Evolutionary conservation across 768 basidiomycete species (phyloP), one percentile per base, ranked within the genome.

Genomic region (Phlegmacium glaucopus): DNA sequence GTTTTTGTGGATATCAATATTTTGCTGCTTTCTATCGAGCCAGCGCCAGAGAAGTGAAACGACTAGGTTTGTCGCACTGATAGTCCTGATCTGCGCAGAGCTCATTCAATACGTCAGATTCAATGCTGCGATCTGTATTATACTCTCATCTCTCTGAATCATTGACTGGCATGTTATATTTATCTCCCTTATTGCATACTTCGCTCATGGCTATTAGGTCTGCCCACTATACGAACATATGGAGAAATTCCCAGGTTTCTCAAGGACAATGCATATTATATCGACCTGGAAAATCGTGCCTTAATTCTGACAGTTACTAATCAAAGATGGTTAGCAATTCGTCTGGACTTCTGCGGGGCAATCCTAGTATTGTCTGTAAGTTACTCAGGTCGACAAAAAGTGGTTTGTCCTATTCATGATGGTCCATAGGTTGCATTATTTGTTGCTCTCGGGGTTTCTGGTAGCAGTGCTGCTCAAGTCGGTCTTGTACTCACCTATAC

Each of bases 111-210:
- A 10, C 7, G 35, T 27, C 43, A 80, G 87, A 89, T 61, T 74
- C 83, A 7, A 79, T 86, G 68, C 71, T 90, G 4, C 83, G 88
- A 30, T 87, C 85, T 2, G 66, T 84, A 9, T 72, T 91, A 8
- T 90, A 90, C 60, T 77, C 86, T 0, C 86, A 88, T 57, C 86
- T 90, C 59, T 79, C 85, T 0, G 89, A 90, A 62, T 86, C 83
- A 1, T 68, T 91, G 4, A 82, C 82, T n/a, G 57, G 87, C 69
- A 47, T 11, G 55, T 29, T 15, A 4, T 9, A 1, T 27, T 5
- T 30, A n/a, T 26, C 29, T 17, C 16, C 6, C 18, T 5, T 11
- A 26, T 7, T n/a, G 17, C 17, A 4, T 17, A 34, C 27, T 36
- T 10, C 12, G 42, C 26, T 34, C 16, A 35, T 12, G 41, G 34